Evolutionary conservation across 1,139 yeast species (phyloP).

Genomic region (Blastobotrys indianensis): DNA sequence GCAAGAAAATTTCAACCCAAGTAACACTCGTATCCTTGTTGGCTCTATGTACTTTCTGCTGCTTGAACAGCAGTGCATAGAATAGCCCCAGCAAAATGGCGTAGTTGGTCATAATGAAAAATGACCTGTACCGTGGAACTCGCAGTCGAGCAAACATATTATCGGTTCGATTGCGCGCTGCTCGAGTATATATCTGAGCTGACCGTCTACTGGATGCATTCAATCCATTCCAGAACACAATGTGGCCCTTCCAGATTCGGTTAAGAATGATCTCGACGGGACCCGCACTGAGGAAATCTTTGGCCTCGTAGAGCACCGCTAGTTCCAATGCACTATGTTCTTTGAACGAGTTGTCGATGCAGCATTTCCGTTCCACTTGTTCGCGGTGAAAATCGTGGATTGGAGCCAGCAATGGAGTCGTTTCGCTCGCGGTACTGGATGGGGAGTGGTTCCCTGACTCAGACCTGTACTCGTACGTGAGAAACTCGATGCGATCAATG

Average conservation of each 20-base stretch:
- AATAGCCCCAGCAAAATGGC: slow-evolving; percentile 27
- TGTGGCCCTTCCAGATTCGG: slow-evolving; percentile 33
- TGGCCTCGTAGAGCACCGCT: slow-evolving; percentile 28
- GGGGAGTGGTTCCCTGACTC: not conserved
- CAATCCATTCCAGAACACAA: slow-evolving; percentile 33
- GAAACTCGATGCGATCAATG: slow-evolving; percentile 23
- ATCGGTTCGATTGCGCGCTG: slow-evolving; percentile 1
- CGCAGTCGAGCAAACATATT: slow-evolving; percentile 28
- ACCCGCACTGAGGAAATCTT: slow-evolving; percentile 26
- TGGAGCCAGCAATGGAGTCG: slow-evolving; percentile 15
- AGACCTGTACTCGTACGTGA: slow-evolving; percentile 25
- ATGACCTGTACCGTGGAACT: slow-evolving; percentile 30
- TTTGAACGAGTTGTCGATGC: slow-evolving; percentile 12
- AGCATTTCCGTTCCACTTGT: slow-evolving; percentile 11
- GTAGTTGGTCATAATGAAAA: slow-evolving; percentile 31
- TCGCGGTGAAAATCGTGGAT: slow-evolving; percentile 1
- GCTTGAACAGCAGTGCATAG: slow-evolving; percentile 24
- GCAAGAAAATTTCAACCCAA: slow-evolving; percentile 25
- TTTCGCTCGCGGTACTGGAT: slow-evolving; percentile 4
- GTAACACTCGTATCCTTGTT: slow-evolving; percentile 11
- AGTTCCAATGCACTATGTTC: slow-evolving; percentile 28
- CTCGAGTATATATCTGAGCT: slow-evolving; percentile 17
- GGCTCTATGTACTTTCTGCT: slow-evolving; percentile 4
- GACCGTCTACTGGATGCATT: slow-evolving; percentile 23
- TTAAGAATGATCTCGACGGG: slow-evolving; percentile 26